phyloP scores from a whole-genome alignment of 2,329 filamentous ascomycete genomes.

The Epichloe sp. region DNA sequence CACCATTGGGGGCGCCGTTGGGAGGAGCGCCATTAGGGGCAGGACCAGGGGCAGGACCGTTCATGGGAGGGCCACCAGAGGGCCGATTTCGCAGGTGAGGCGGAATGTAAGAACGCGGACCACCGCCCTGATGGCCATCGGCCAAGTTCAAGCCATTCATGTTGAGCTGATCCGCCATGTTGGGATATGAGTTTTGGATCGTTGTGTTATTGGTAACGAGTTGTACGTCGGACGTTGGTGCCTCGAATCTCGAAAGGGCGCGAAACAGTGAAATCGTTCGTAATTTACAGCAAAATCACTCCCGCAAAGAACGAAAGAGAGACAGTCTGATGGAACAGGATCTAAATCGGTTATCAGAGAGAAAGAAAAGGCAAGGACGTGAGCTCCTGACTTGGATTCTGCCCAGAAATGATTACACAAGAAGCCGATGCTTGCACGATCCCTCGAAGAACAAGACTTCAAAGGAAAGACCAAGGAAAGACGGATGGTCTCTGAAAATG shows the following conservation, averaged over 20 bases:
- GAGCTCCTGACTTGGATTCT: slow-evolving; percentile 18
- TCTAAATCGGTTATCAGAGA: slow-evolving; percentile 7
- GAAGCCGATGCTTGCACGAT: slow-evolving; percentile 20
- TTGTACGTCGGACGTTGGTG: not conserved
- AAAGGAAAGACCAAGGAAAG: slow-evolving; percentile 34
- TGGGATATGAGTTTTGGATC: slow-evolving; percentile 20
- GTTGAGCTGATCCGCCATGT: slow-evolving; percentile 75
- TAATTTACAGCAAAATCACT: slow-evolving; percentile 12
- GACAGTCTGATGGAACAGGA: slow-evolving; percentile 19
- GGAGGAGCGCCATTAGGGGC: slow-evolving; percentile 22
- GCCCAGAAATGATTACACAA: slow-evolving; percentile 19
- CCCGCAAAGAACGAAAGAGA: slow-evolving; percentile 17
- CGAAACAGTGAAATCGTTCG: slow-evolving; percentile 6
- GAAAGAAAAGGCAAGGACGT: slow-evolving; percentile 21
- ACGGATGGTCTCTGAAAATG: slow-evolving; percentile 19
- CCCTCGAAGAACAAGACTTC: slow-evolving; percentile 31
- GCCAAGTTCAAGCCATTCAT: slow-evolving; percentile 62
- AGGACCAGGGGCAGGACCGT: slow-evolving; percentile 18
- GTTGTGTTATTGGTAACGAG: not conserved
- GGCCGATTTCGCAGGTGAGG: slow-evolving; percentile 61
- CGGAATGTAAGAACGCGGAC: slow-evolving; percentile 62
- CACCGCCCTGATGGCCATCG: slow-evolving; percentile 16
- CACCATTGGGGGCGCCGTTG: slow-evolving; percentile 11
- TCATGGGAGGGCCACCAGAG: slow-evolving; percentile 1
- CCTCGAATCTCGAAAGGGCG: not conserved